Conservation (phyloP, 139 green algal species). For the Asterochloris erici region DNA sequence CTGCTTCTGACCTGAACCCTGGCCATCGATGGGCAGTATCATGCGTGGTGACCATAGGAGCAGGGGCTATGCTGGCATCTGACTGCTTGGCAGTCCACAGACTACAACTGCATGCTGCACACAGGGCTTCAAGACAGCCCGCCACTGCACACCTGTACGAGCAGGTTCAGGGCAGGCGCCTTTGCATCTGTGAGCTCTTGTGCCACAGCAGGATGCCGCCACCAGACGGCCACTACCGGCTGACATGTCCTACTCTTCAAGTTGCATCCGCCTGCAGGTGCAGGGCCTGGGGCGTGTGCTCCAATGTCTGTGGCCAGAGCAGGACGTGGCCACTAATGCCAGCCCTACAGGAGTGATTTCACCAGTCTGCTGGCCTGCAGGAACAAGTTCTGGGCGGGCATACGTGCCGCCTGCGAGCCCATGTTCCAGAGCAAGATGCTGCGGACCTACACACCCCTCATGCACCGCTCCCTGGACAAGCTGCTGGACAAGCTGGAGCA, state of each 20-base stretch:
- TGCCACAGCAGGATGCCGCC: background rate
- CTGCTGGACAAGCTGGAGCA: background rate
- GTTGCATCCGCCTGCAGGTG: background rate
- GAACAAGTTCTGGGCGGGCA: slow-evolving; percentile 16
- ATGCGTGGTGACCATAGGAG: no score
- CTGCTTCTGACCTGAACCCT: no score
- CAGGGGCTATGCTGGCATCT: no score
- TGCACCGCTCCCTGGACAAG: background rate
- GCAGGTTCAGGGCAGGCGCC: no score
- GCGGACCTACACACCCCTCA: background rate
- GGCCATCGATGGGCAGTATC: no score
- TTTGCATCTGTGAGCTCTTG: no score
- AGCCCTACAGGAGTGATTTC: background rate
- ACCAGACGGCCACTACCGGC: background rate
- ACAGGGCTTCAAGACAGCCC: no score
- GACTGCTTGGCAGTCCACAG: no score
- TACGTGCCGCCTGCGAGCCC: slow-evolving; percentile 1
- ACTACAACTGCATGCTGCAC: no score
- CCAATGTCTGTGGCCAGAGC: background rate
- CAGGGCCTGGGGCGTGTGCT: background rate
- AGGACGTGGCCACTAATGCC: background rate
- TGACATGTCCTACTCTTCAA: background rate
- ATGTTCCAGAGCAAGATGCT: slow-evolving; percentile 11
- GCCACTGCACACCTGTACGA: no score
- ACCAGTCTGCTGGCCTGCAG: background rate